Conservation (phyloP, 768 basidiomycete genomes). For the Pleurotus platypus region DNA sequence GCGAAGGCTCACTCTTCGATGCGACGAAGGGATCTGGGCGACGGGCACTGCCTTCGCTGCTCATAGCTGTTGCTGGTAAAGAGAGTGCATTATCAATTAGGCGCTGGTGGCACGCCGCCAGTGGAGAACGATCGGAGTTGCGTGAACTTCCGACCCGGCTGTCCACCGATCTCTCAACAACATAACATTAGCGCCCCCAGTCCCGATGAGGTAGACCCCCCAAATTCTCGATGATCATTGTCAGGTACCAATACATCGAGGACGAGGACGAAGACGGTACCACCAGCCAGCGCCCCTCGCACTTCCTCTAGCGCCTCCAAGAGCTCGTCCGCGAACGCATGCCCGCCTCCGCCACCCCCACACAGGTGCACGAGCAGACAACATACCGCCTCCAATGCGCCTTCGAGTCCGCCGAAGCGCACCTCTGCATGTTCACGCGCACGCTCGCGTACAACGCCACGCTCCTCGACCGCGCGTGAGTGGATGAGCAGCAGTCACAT, state of each 20-base stretch:
- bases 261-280: conserved; percentile 12
- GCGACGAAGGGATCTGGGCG: too few relatives aligned
- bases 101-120: too few relatives aligned
- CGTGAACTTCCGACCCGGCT: not conserved
- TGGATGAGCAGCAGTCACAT: conserved; percentile 16
- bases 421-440: conserved; percentile 17
- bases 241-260: conserved; percentile 17
- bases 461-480: conserved; percentile 13
- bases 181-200: conserved; percentile 10
- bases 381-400: conserved; percentile 10
- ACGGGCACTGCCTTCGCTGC: too few relatives aligned
- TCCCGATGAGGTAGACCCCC: conserved; percentile 17
- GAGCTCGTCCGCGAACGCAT: conserved; percentile 11
- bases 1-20: too few relatives aligned
- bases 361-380: conserved; percentile 12
- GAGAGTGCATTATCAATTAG: too few relatives aligned
- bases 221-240: conserved; percentile 14
- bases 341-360: conserved; percentile 8
- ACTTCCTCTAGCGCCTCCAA: conserved; percentile 15
- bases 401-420: conserved; percentile 14
- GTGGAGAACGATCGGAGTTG: not conserved
- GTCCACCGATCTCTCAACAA: not conserved
- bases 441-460: conserved; percentile 16
- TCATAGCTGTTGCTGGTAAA: too few relatives aligned
- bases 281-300: conserved; percentile 7